Evolutionary conservation across 1,139 yeast genomes (phyloP), one percentile per base, ranked within the genome.

Genomic region (Yueomyces sp.): DNA sequence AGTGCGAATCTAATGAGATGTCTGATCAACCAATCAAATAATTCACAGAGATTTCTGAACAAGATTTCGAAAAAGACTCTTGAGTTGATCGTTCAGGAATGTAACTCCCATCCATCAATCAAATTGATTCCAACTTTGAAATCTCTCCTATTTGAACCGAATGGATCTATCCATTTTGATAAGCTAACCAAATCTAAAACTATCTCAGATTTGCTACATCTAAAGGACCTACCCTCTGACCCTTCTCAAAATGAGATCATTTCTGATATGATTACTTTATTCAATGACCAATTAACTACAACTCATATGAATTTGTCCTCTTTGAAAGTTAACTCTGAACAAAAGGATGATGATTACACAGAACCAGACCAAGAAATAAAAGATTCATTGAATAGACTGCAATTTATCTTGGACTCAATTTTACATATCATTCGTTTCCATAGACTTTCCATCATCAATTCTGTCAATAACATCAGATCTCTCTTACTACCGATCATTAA

Each of bases 81-180:
- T 7, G 58, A 64, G 9, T 48, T 60, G 5, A 65, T 85, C 19
- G 62, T 70, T 2, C 64, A 64, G 1, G 65, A 42, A 6, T 51
- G 60, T 44, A 51, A 50, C 42, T 37, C 43, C 6, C 57, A 68
- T 38, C 69, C 73, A 3, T 30, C 42, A 7, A 54, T 56, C 26
- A 72, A 75, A 45, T 68, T 77, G 4, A 68, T 76, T 0, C 66
- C 70, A 3, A 62, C 77, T 9, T 56, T 82, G 8, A 50, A 64
- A n/a, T 63, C 70, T 6, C 57, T 85, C 11, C 56, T 80, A 25
- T 64, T 69, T 42, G 74, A 76, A 37, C 56, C 64, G 2, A 60
- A 62, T 39, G 83, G 85, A 7, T 77, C 83, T 3, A 68, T 81
- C 40, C 79, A 79, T 50, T 87, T 89, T 63, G 97, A 91, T 60